Evolutionary conservation across 202 grass and related monocot genomes (phyloP).

Genomic region (Setaria italica): DNA sequence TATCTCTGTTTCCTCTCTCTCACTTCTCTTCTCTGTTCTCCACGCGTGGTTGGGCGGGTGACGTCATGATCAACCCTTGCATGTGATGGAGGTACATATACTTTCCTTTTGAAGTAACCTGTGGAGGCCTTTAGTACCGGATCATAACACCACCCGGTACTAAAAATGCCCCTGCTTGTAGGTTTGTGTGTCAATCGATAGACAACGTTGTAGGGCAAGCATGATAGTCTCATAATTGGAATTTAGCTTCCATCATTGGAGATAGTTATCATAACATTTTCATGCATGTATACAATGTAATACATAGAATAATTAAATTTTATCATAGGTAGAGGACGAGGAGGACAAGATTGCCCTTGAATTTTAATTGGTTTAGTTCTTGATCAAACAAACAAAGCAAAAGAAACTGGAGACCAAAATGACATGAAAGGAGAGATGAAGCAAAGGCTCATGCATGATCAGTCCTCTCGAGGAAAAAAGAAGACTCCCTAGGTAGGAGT

Average conservation of each 20-base stretch:
- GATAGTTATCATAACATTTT: background rate
- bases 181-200: no score
- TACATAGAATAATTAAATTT: background rate
- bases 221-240: background rate
- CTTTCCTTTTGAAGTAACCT: no score
- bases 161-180: no score
- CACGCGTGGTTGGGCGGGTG: no score
- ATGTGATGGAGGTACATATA: no score
- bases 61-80: no score
- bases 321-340: background rate
- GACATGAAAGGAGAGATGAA: background rate
- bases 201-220: no score
- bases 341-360: background rate
- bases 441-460: conserved; percentile 25
- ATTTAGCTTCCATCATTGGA: background rate
- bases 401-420: background rate
- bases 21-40: no score
- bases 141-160: no score
- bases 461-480: background rate
- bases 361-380: background rate
- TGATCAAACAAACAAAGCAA: background rate
- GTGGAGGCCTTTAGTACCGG: no score
- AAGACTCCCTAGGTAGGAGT: background rate
- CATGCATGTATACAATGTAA: background rate
- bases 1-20: no score